A percentile compares a stretch with the other conserved stretches of the same genome.
These are phyloP conservation scores for Lachancea thermotolerans DNA, from an alignment of 805 yeast genomes.

Conservation along the genomic window DNA sequence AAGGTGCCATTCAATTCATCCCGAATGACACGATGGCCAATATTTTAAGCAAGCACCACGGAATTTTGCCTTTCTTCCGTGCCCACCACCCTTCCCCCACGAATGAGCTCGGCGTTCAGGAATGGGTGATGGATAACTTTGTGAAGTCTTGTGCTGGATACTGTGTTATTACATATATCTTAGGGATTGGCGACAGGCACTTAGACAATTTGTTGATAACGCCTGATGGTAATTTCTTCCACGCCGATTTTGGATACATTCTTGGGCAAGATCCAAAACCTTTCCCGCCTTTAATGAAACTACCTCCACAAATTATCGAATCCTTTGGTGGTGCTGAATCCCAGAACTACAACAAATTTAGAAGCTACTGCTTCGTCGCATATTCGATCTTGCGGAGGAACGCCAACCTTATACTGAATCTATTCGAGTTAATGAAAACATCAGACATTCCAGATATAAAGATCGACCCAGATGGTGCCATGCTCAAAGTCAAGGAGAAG, in stretches of 20 bases:
- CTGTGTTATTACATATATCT: constrained; percentile 87
- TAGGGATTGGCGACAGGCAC: constrained; percentile 98
- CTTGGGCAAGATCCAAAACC: constrained; percentile 97
- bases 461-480: constrained; percentile 78
- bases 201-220: constrained; percentile 79
- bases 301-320: constrained; percentile 93
- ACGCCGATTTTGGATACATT: constrained; percentile 96
- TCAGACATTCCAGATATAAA: constrained; percentile 88
- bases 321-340: constrained; percentile 95
- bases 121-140: constrained; percentile 82
- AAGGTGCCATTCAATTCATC: constrained; percentile 91
- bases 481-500: constrained; percentile 87
- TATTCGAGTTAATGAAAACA: constrained; percentile 89
- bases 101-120: constrained; percentile 32
- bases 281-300: constrained; percentile 95
- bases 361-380: constrained; percentile 91
- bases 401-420: constrained; percentile 79
- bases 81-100: constrained; percentile 52
- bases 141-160: constrained; percentile 96
- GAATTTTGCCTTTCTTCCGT: constrained; percentile 65
- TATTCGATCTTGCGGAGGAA: constrained; percentile 85
- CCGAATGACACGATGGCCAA: constrained; percentile 85
- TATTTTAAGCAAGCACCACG: constrained; percentile 66
- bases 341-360: constrained; percentile 76
- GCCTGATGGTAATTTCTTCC: constrained; percentile 87